phyloP scores from a whole-genome alignment of 2,329 filamentous ascomycete species.

The Cladosporium velox region DNA sequence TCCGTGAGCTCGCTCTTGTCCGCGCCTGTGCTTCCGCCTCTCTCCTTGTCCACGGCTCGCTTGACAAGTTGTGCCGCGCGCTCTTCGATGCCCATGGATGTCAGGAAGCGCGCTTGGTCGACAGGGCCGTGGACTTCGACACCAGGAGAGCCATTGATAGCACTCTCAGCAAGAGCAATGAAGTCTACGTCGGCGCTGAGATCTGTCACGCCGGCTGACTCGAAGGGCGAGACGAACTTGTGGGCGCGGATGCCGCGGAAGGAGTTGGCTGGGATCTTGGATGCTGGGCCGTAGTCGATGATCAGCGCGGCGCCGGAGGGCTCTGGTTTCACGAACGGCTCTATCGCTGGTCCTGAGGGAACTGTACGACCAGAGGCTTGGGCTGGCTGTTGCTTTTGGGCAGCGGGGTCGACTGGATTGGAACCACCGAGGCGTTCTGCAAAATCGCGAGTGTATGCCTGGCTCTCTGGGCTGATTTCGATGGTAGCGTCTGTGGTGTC shows the following conservation, averaged over 20 bases:
- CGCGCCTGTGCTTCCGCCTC: slow-evolving; percentile 37
- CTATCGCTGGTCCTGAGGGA: slow-evolving; percentile 32
- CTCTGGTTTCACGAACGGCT: slow-evolving; percentile 52
- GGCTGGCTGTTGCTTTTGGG: slow-evolving; percentile 27
- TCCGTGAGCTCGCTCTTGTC: slow-evolving; percentile 47
- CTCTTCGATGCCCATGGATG: slow-evolving; percentile 78
- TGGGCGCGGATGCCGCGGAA: slow-evolving; percentile 85
- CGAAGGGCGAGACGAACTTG: slow-evolving; percentile 74
- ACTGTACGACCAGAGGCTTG: slow-evolving; percentile 28
- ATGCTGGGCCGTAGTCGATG: slow-evolving; percentile 84
- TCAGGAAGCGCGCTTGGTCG: slow-evolving; percentile 78
- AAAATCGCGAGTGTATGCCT: slow-evolving; percentile 77
- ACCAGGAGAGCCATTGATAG: slow-evolving; percentile 70
- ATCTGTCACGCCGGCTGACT: slow-evolving; percentile 78
- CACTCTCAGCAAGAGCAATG: slow-evolving; percentile 77
- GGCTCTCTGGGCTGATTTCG: slow-evolving; percentile 87
- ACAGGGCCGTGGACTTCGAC: slow-evolving; percentile 93
- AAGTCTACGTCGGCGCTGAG: slow-evolving; percentile 95
- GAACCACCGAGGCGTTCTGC: slow-evolving; percentile 78
- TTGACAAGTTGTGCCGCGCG: slow-evolving; percentile 68
- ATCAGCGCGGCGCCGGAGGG: slow-evolving; percentile 89
- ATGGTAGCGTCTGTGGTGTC: slow-evolving; percentile 69
- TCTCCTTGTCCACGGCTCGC: slow-evolving; percentile 40
- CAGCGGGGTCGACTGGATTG: slow-evolving; percentile 31
- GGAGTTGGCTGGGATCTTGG: slow-evolving; percentile 81